phyloP scores from a whole-genome alignment of 805 yeast genomes.

The Lipomyces mesembrius region DNA sequence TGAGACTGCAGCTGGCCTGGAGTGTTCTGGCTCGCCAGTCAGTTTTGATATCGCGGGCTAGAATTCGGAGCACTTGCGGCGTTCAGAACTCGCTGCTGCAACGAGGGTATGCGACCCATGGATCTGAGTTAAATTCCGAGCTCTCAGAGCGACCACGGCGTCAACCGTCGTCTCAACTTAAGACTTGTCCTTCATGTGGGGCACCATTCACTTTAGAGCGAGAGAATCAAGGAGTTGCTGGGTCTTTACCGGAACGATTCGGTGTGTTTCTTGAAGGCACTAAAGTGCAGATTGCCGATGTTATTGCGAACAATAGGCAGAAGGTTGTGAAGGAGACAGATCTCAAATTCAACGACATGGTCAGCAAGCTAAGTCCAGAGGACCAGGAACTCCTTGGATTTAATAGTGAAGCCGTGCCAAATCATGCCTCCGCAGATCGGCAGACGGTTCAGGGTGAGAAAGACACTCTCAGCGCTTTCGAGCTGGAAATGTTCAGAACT shows the following conservation, averaged over 20 bases:
- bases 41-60: not conserved
- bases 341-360: not conserved
- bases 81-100: not conserved
- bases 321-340: not conserved
- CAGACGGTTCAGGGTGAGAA: not conserved
- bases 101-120: not conserved
- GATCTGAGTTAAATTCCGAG: not conserved
- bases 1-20: not conserved
- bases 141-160: not conserved
- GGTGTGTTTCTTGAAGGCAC: not conserved
- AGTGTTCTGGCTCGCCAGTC: not conserved
- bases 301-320: not conserved
- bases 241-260: not conserved
- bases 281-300: not conserved
- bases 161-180: not conserved
- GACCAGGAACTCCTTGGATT: not conserved
- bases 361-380: not conserved
- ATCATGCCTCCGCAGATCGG: not conserved
- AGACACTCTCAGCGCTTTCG: not conserved
- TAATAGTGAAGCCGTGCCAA: not conserved
- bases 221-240: not conserved
- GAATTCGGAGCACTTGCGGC: not conserved
- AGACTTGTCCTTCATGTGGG: constrained; percentile 7
- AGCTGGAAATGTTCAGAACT: not conserved
- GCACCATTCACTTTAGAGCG: constrained; percentile 1